These are phyloP conservation scores for Pichia manshurica DNA, from an alignment of 805 yeast genomes.

Conservation along the genomic window DNA sequence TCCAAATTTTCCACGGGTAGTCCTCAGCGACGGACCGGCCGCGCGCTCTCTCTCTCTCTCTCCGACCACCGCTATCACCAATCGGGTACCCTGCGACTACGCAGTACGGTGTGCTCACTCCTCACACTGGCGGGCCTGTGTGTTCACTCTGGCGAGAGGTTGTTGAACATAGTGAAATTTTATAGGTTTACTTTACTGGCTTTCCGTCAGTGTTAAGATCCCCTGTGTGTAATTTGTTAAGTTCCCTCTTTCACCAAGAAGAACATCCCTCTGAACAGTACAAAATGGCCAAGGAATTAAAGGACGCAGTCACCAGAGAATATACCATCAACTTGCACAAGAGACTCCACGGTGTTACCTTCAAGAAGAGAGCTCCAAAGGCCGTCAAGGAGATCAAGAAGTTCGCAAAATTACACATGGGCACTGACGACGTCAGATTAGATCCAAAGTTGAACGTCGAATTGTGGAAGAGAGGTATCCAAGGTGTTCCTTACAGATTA, in stretches of 20 bases:
- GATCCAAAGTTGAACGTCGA: constrained; percentile 98
- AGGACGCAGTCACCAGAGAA: constrained; percentile 99
- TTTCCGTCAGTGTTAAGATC: neutral
- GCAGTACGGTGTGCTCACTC: too few relatives aligned
- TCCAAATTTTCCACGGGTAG: too few relatives aligned
- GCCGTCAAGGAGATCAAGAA: constrained; percentile 99
- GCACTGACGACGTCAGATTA: constrained; percentile 97
- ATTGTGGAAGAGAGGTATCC: constrained; percentile 99
- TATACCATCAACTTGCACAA: constrained; percentile 99
- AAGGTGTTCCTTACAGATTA: constrained; percentile 97
- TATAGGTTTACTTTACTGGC: too few relatives aligned
- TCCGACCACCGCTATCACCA: too few relatives aligned
- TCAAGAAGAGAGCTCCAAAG: constrained; percentile 99
- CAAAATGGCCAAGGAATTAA: constrained; percentile 55
- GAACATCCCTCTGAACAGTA: constrained; percentile 8
- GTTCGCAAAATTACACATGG: constrained; percentile 98
- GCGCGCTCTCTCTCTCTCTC: too few relatives aligned
- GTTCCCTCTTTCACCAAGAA: neutral
- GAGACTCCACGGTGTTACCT: constrained; percentile 97
- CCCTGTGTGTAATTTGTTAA: too few relatives aligned
- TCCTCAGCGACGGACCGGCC: too few relatives aligned
- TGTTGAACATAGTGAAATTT: too few relatives aligned
- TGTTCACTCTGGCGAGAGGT: too few relatives aligned
- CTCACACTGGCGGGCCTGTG: too few relatives aligned
- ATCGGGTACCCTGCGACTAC: too few relatives aligned